Evolutionary conservation across 1,284 basidiomycete species (phyloP).

Genomic region (Fomitopsis palustris): DNA sequence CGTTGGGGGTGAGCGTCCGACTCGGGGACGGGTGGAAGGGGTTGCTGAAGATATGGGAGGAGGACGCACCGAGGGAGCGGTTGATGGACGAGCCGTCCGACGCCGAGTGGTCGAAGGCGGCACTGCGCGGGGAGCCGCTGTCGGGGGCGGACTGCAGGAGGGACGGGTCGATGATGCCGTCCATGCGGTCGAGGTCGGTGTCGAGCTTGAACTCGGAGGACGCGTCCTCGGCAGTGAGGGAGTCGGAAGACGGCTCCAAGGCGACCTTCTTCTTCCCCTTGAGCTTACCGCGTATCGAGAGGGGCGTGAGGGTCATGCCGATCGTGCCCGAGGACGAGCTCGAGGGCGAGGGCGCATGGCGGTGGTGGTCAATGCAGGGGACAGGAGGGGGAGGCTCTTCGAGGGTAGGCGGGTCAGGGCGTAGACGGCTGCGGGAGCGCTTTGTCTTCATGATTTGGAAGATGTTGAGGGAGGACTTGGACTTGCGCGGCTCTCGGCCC

Average conservation of each 20-base stretch:
- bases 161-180: constrained; percentile 72
- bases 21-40: constrained; percentile 27
- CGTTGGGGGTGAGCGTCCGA: constrained; percentile 16
- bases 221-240: constrained; percentile 12
- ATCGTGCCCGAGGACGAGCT: constrained; percentile 29
- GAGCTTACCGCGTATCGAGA: constrained; percentile 23
- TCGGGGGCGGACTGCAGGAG: constrained; percentile 26
- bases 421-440: constrained; percentile 29
- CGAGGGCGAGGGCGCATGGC: constrained; percentile 27
- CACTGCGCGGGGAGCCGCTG: constrained; percentile 38
- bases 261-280: constrained; percentile 22
- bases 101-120: constrained; percentile 30
- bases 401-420: constrained; percentile 17
- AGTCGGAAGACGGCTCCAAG: constrained; percentile 11
- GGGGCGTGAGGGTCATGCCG: constrained; percentile 9
- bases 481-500: constrained; percentile 16
- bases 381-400: constrained; percentile 17
- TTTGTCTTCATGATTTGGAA: constrained; percentile 28
- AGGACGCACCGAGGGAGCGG: constrained; percentile 21
- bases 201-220: constrained; percentile 53
- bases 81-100: constrained; percentile 24
- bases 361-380: constrained; percentile 21
- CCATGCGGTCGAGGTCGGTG: constrained; percentile 78
- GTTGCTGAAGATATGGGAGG: constrained; percentile 22
- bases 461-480: constrained; percentile 17